Evolutionary conservation across 106 monocot species (phyloP), one percentile per base, ranked within the genome.

Genomic region (Dendrobium nobile): DNA sequence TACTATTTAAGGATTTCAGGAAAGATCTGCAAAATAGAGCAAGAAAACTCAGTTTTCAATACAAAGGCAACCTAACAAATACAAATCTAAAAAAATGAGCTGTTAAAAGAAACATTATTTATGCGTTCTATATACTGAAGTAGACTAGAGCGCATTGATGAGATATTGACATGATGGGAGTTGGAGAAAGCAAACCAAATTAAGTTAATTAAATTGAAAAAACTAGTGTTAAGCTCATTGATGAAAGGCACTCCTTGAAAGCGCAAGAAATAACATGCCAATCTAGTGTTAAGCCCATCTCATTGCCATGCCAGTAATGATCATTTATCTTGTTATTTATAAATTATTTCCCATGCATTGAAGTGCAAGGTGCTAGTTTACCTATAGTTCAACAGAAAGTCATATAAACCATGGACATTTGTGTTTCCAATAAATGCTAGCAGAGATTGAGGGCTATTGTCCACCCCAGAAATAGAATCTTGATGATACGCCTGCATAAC

Each of bases 301-400:
- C 70, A 70, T 70, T 37, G 33, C 37, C 37, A 70, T 31, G 4
- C 37, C 13, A 22, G 13, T 70, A 4, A 70, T 4, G 33, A 70
- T 16, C 37, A 33, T 37, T 70, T 70, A 4, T 33, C 31, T 37
- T 16, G 4, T 15, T 7, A 33, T 28, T 40, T 73, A 73, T 4
- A 74, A 61, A 44, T 42, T 74, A 43, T 20, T 41, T 74, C n/a
- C n/a, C 42, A 43, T 74, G 74, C 22, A 76, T 13, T 18, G 24
- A 37, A 37, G 22, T 15, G 48, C 8, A 76, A 51, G 24, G 47
- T 27, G 76, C 11, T 56, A 72, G 33, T 28, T 75, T 84, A 92
- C 98, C 95, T 95, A 82, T 95, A 85, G 87, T 98, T 98, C 74
- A 98, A 83, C 74, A 98, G 72, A 79, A 98, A 88, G 31, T 98